Evolutionary conservation across 345 rosid species (phyloP).

Genomic region (Mangifera indica): DNA sequence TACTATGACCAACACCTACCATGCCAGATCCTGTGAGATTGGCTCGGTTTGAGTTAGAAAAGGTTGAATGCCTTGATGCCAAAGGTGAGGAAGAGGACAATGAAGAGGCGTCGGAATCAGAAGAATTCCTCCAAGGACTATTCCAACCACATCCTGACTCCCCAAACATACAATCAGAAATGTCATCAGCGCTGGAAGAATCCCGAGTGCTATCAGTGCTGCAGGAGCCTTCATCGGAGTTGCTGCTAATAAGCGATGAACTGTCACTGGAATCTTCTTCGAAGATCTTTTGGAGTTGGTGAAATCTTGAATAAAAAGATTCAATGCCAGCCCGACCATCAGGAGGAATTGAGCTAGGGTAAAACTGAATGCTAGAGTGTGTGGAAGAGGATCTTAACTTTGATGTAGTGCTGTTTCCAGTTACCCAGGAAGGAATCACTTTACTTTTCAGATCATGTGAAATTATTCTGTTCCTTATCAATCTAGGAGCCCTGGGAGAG

Average conservation of each 20-base stretch:
- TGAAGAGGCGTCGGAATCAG: constrained; percentile 59
- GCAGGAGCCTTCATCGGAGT: constrained; percentile 85
- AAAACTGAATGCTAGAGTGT: constrained; percentile 22
- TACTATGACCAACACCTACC: not conserved
- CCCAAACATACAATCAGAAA: constrained; percentile 65
- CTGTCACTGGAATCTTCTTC: constrained; percentile 86
- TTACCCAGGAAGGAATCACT: constrained; percentile 23
- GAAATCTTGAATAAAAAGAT: constrained; percentile 61
- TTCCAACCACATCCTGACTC: constrained; percentile 50
- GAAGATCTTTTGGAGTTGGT: constrained; percentile 54
- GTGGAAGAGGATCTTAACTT: constrained; percentile 35
- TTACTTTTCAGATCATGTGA: constrained; percentile 33
- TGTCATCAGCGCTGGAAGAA: constrained; percentile 68
- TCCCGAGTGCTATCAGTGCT: constrained; percentile 78
- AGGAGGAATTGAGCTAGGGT: constrained; percentile 32
- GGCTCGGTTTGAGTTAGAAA: constrained; percentile 24
- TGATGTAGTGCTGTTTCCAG: constrained; percentile 20
- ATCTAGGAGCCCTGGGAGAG: constrained; percentile 69
- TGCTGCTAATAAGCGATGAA: constrained; percentile 77
- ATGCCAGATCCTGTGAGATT: constrained; percentile 12
- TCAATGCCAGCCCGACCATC: constrained; percentile 48
- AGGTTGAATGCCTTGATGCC: constrained; percentile 41
- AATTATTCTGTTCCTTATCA: constrained; percentile 37
- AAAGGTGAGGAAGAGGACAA: constrained; percentile 61
- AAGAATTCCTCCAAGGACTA: constrained; percentile 43